Conservation (phyloP, 495 filamentous ascomycete species). For the Letharia lupina region DNA sequence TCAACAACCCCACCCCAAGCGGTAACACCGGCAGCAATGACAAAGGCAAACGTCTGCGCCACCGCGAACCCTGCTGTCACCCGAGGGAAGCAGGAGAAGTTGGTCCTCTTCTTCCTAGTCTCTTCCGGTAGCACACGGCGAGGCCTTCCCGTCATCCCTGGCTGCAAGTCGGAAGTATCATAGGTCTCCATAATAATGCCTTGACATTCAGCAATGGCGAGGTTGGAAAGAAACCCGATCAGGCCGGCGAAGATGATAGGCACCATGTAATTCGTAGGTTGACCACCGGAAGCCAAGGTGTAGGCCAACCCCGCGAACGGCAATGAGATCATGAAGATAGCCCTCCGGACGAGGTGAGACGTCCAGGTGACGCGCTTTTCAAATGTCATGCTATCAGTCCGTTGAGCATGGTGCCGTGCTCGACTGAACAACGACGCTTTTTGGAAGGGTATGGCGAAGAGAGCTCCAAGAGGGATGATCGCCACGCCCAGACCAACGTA, state of each 20-base stretch:
- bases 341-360: conserved; percentile 57
- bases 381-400: conserved; percentile 52
- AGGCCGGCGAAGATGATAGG: conserved; percentile 59
- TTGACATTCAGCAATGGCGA: conserved; percentile 68
- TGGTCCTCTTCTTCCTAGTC: conserved; percentile 47
- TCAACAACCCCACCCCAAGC: conserved; percentile 52
- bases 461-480: conserved; percentile 55
- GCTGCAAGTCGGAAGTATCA: conserved; percentile 65
- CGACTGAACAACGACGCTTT: conserved; percentile 59
- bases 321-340: conserved; percentile 56
- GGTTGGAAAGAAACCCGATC: conserved; percentile 58
- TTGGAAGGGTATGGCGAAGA: conserved; percentile 61
- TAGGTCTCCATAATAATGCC: conserved; percentile 74
- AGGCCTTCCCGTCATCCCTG: conserved; percentile 50
- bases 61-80: conserved; percentile 63
- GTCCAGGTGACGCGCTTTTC: conserved; percentile 52
- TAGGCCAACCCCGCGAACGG: conserved; percentile 58
- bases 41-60: conserved; percentile 55
- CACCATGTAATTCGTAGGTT: conserved; percentile 46
- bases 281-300: conserved; percentile 53
- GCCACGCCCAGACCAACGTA: conserved; percentile 55
- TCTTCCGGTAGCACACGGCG: conserved; percentile 39
- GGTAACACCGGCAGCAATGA: conserved; percentile 56
- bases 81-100: conserved; percentile 61
- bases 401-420: conserved; percentile 44